phyloP scores from a whole-genome alignment of 331 rosid genomes.

The Prunus yedoensis region DNA sequence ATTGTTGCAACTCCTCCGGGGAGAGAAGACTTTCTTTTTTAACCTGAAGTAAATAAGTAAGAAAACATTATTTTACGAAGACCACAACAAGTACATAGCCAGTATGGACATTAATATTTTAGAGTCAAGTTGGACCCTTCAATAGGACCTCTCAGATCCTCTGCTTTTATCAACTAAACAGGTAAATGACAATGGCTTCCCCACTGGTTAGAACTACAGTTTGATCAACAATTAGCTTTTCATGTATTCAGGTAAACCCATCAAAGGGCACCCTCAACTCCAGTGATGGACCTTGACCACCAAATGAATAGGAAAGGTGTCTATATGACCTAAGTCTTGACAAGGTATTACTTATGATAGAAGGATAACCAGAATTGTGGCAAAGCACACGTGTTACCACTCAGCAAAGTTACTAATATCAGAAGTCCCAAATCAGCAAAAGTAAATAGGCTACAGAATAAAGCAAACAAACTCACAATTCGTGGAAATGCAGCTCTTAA shows the following conservation, averaged over 20 bases:
- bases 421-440: constrained; percentile 13
- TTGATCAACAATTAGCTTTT: not conserved
- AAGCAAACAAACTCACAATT: constrained; percentile 53
- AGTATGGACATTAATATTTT: not conserved
- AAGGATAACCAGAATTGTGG: not conserved
- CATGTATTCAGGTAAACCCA: not conserved
- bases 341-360: not conserved
- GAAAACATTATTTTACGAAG: not conserved
- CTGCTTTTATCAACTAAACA: not conserved
- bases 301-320: not conserved
- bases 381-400: constrained; percentile 13
- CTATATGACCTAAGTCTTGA: not conserved
- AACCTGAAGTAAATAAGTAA: constrained; percentile 38
- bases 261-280: not conserved
- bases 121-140: not conserved
- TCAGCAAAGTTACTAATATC: constrained; percentile 4
- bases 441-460: not conserved
- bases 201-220: not conserved
- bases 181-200: not conserved
- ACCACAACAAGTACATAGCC: not conserved
- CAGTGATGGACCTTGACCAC: constrained; percentile 5
- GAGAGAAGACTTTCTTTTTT: constrained; percentile 75
- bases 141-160: not conserved
- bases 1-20: constrained; percentile 67
- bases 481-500: constrained; percentile 76